Evolutionary conservation across 805 yeast species (phyloP).

Genomic region (Monosporozyma aquatica): DNA sequence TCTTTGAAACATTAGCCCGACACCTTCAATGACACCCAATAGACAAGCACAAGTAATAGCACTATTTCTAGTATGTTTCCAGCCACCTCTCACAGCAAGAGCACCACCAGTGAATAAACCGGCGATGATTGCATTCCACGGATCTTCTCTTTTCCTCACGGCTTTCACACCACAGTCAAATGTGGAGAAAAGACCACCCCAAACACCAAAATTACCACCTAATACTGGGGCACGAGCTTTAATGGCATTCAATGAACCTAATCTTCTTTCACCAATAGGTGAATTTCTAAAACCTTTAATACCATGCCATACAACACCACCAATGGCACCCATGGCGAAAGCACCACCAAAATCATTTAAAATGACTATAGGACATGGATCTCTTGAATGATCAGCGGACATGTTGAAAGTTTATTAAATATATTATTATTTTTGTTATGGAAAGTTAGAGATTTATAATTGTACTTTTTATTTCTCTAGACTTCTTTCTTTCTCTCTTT

Average conservation of each 20-base stretch:
- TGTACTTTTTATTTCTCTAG: too few species aligned
- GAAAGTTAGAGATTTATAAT: too few species aligned
- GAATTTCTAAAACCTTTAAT: slow-evolving; percentile 97
- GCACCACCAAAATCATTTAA: slow-evolving; percentile 98
- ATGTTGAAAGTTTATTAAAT: slow-evolving; percentile 30
- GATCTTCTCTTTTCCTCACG: slow-evolving; percentile 94
- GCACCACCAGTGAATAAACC: slow-evolving; percentile 98
- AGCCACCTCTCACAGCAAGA: slow-evolving; percentile 95
- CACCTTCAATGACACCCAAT: slow-evolving; percentile 96
- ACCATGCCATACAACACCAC: slow-evolving; percentile 99
- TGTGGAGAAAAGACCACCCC: slow-evolving; percentile 97
- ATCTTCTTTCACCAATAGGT: slow-evolving; percentile 90
- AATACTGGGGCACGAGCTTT: slow-evolving; percentile 96
- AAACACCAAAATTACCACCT: slow-evolving; percentile 97
- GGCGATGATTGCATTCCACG: slow-evolving; percentile 95
- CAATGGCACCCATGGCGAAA: slow-evolving; percentile 97
- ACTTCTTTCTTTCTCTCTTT: too few species aligned
- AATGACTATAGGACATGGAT: slow-evolving; percentile 96
- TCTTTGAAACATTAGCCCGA: slow-evolving; percentile 91
- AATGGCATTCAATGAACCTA: slow-evolving; percentile 82
- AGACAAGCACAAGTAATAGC: slow-evolving; percentile 97
- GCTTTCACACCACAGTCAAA: slow-evolving; percentile 95
- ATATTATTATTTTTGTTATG: neutral
- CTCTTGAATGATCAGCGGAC: slow-evolving; percentile 97
- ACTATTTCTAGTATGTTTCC: slow-evolving; percentile 91